phyloP scores from a whole-genome alignment of 2,329 filamentous ascomycete genomes.

The Colletotrichum navitas region DNA sequence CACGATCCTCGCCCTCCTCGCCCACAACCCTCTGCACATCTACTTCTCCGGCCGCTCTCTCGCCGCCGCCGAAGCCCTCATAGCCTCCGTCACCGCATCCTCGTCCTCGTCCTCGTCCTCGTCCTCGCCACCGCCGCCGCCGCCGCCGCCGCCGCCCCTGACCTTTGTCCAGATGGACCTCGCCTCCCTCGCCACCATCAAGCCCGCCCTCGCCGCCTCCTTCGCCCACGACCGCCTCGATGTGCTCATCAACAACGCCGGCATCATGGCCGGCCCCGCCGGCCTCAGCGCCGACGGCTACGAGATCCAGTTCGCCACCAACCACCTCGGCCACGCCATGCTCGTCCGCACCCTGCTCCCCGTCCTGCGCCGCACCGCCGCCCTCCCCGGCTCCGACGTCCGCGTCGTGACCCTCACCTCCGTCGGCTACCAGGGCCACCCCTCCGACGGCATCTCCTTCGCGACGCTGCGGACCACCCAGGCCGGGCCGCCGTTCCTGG shows the following conservation, averaged over 20 bases:
- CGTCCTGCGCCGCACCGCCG: slow-evolving; percentile 25
- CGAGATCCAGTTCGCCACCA: slow-evolving; percentile 46
- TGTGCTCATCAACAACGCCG: slow-evolving; percentile 50
- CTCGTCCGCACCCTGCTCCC: slow-evolving; percentile 47
- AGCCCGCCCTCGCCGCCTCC: background rate
- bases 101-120: background rate
- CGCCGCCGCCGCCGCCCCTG: slow-evolving; percentile 43
- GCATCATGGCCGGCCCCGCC: slow-evolving; percentile 43
- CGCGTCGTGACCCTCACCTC: slow-evolving; percentile 35
- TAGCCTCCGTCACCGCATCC: slow-evolving; percentile 48
- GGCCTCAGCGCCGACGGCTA: slow-evolving; percentile 44
- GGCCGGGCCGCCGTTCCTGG: slow-evolving; percentile 10
- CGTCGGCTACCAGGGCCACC: slow-evolving; percentile 42
- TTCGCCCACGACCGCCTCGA: slow-evolving; percentile 55
- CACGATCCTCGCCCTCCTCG: slow-evolving; percentile 27
- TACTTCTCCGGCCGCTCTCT: slow-evolving; percentile 65
- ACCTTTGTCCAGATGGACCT: slow-evolving; percentile 62
- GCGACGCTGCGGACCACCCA: slow-evolving; percentile 22
- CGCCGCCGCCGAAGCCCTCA: slow-evolving; percentile 58
- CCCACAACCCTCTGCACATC: slow-evolving; percentile 63
- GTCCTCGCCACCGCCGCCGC: too few relatives aligned
- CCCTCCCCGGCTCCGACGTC: slow-evolving; percentile 20
- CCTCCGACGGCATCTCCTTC: slow-evolving; percentile 31
- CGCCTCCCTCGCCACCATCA: slow-evolving; percentile 61
- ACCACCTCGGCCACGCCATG: slow-evolving; percentile 43